These are phyloP conservation scores for Cryphonectria nitschkei DNA, from an alignment of 2,329 filamentous ascomycete species.

Conservation along the genomic window DNA sequence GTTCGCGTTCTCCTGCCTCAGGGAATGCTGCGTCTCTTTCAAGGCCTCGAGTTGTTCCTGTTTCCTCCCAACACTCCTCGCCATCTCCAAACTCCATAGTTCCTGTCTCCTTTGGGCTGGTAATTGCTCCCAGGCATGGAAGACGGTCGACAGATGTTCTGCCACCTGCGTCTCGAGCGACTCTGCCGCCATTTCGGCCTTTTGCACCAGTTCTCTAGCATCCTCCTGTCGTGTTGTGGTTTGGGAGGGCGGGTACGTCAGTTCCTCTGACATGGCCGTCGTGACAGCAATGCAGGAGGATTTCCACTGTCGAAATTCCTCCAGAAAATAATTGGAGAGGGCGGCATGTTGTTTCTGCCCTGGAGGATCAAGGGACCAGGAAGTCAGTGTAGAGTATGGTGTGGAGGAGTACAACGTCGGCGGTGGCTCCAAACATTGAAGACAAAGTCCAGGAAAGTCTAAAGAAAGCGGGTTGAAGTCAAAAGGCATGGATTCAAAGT, in stretches of 20 bases:
- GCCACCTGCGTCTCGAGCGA: constrained; percentile 70
- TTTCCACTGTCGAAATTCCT: constrained; percentile 70
- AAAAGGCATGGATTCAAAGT: constrained; percentile 61
- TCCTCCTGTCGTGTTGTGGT: constrained; percentile 45
- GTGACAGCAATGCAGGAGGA: constrained; percentile 54
- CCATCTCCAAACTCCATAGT: constrained; percentile 65
- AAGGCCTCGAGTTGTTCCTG: constrained; percentile 58
- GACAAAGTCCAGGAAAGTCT: constrained; percentile 82
- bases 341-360: constrained; percentile 74
- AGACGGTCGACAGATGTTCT: constrained; percentile 78
- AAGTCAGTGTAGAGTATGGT: constrained; percentile 75
- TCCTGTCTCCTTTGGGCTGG: constrained; percentile 58
- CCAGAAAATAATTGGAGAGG: constrained; percentile 67
- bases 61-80: constrained; percentile 60
- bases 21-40: constrained; percentile 51
- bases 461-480: constrained; percentile 86
- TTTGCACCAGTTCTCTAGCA: constrained; percentile 50
- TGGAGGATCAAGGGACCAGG: constrained; percentile 81
- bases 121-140: constrained; percentile 74
- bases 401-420: constrained; percentile 81
- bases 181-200: constrained; percentile 56
- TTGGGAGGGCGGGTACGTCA: constrained; percentile 50
- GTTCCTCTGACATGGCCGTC: constrained; percentile 54
- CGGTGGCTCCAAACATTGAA: constrained; percentile 79
- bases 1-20: constrained; percentile 61